These are phyloP conservation scores for Bifiguratus adelaidae DNA, from an alignment of 192 early-diverging fungal species.

Conservation along the genomic window DNA sequence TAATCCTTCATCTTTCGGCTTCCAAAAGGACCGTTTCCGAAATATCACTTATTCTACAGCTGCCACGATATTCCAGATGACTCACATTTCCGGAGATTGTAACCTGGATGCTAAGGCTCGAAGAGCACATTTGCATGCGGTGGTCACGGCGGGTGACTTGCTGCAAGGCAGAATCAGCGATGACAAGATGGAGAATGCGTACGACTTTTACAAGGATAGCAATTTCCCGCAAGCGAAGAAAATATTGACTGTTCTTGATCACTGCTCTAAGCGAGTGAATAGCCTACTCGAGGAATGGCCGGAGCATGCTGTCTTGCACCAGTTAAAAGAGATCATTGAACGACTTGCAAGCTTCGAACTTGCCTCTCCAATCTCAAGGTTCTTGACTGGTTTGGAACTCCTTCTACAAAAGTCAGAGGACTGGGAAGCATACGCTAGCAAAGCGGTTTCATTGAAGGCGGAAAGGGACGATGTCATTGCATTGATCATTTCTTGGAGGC, in stretches of 20 bases:
- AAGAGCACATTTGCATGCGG: too few species aligned
- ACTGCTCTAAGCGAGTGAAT: conserved; percentile 43
- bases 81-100: too few species aligned
- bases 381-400: conserved; percentile 82
- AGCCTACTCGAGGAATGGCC: conserved; percentile 78
- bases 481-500: conserved; percentile 84
- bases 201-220: conserved; percentile 86
- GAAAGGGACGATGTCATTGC: conserved; percentile 55
- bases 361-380: conserved; percentile 78
- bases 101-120: too few species aligned
- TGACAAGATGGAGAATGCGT: conserved; percentile 31
- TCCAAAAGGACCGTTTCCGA: too few species aligned
- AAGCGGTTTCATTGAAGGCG: conserved; percentile 63
- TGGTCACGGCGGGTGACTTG: too few species aligned
- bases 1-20: too few species aligned
- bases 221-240: conserved; percentile 64
- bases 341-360: conserved; percentile 59
- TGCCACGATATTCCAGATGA: too few species aligned
- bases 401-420: conserved; percentile 84
- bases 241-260: conserved; percentile 46
- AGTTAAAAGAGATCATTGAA: conserved; percentile 50
- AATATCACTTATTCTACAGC: too few species aligned
- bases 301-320: conserved; percentile 78
- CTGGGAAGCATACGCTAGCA: conserved; percentile 85
- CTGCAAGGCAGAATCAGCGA: too few species aligned